Percentiles rank a stretch among this genome's conserved stretches.
Evolutionary conservation across 2,329 filamentous ascomycete species (phyloP).

Genomic region (Mollisia scopiformis): DNA sequence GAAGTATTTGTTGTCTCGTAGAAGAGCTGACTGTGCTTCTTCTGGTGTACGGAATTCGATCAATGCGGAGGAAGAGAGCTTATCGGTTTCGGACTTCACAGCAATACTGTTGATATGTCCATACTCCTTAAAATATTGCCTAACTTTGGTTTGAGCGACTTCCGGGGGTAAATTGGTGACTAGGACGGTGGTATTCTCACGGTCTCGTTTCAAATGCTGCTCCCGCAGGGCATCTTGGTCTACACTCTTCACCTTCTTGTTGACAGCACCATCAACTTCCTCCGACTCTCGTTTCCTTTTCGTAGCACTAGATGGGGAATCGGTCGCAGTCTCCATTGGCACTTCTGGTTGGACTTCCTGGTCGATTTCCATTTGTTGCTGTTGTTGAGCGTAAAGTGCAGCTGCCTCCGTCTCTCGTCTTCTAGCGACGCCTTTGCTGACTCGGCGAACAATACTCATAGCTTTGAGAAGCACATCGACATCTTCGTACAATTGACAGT

Average conservation of each 20-base stretch:
- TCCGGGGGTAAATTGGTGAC: conserved; percentile 75
- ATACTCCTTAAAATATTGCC: conserved; percentile 90
- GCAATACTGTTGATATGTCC: conserved; percentile 81
- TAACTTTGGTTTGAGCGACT: conserved; percentile 71
- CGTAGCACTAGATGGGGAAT: conserved; percentile 30
- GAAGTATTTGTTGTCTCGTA: conserved; percentile 80
- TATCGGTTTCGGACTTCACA: conserved; percentile 63
- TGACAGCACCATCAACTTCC: conserved; percentile 52
- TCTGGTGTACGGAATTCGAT: conserved; percentile 85
- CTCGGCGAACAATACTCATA: conserved; percentile 72
- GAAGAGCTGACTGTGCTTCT: conserved; percentile 79
- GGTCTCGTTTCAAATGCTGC: conserved; percentile 70
- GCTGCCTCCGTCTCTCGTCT: conserved; percentile 69
- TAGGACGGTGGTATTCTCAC: conserved; percentile 86
- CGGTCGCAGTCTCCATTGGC: conserved; percentile 34
- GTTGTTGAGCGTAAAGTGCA: conserved; percentile 49
- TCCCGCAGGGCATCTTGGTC: conserved; percentile 41
- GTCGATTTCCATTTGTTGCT: conserved; percentile 27
- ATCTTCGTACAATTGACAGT: conserved; percentile 90
- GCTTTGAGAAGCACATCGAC: conserved; percentile 75
- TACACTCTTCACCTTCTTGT: conserved; percentile 66
- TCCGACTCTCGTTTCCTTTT: conserved; percentile 78
- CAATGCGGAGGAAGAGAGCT: conserved; percentile 68
- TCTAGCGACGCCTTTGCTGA: conserved; percentile 63
- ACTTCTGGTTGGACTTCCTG: conserved; percentile 34